phyloP scores from a whole-genome alignment of 495 filamentous ascomycete genomes.

The Aspergillus coremiiformis region DNA sequence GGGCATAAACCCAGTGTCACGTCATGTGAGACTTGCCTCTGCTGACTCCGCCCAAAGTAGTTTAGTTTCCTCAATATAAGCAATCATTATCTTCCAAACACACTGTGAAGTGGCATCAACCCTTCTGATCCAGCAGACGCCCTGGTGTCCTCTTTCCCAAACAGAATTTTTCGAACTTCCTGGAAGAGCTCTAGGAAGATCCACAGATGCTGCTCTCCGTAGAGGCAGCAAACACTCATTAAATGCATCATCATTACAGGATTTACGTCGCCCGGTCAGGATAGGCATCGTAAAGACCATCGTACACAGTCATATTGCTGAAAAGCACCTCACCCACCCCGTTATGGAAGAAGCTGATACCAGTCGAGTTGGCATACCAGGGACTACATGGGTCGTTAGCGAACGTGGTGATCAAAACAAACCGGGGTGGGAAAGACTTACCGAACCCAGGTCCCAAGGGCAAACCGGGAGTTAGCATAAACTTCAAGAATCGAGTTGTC shows the following conservation, averaged over 20 bases:
- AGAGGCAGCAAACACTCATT: no score
- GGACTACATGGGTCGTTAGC: constrained; percentile 2
- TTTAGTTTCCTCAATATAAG: no score
- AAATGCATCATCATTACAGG: neutral
- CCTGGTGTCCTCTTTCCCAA: no score
- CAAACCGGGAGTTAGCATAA: constrained; percentile 18
- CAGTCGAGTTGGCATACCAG: constrained; percentile 18
- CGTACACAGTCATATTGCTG: constrained; percentile 8
- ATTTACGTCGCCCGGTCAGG: neutral
- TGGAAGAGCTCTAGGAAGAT: neutral
- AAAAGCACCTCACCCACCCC: constrained; percentile 10
- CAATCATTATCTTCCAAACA: no score
- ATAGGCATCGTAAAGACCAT: constrained; percentile 18
- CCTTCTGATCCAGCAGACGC: no score
- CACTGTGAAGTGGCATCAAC: no score
- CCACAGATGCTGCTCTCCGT: neutral
- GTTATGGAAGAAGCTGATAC: constrained; percentile 17
- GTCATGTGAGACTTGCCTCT: no score
- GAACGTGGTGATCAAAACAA: neutral
- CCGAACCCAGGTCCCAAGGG: constrained; percentile 14
- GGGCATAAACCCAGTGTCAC: no score
- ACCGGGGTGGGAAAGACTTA: constrained; percentile 3
- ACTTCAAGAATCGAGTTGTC: constrained; percentile 16
- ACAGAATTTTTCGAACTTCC: neutral
- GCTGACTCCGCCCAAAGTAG: no score